A percentile compares a stretch with the other conserved stretches of the same genome.
Conservation (phyloP, 1,139 yeast species). For the Petasospora rhodanensis region DNA sequence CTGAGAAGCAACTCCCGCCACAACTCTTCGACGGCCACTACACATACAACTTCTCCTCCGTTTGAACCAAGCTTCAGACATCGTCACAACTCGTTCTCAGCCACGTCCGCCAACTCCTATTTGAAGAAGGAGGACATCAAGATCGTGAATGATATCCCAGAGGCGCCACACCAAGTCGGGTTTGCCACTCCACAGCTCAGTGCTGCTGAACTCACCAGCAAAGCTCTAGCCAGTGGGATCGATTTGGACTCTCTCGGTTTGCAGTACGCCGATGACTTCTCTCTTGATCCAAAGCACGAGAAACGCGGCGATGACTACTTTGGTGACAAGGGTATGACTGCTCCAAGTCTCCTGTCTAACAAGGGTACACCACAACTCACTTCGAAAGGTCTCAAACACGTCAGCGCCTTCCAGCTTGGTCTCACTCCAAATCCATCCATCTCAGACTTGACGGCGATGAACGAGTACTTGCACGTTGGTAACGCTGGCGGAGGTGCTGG, state of each 20-base stretch:
- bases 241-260: conserved; percentile 35
- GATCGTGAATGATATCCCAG: conserved; percentile 24
- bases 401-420: conserved; percentile 37
- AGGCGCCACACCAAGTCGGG: conserved; percentile 62
- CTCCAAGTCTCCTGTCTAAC: too few relatives aligned
- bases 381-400: too few relatives aligned
- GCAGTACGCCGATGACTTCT: conserved; percentile 29
- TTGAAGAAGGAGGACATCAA: conserved; percentile 29
- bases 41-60: too few relatives aligned
- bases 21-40: too few relatives aligned
- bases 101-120: conserved; percentile 70
- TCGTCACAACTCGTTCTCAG: conserved; percentile 82
- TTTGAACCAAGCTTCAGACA: too few relatives aligned
- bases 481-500: conserved; percentile 31
- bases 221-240: conserved; percentile 34
- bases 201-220: conserved; percentile 33
- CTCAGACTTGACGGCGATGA: conserved; percentile 28
- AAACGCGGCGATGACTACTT: conserved; percentile 9
- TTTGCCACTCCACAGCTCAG: conserved; percentile 75
- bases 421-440: conserved; percentile 27
- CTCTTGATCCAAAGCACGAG: conserved; percentile 21
- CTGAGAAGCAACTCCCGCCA: too few relatives aligned
- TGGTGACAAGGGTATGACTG: too few relatives aligned
- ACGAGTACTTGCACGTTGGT: conserved; percentile 27
- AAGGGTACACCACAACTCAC: too few relatives aligned